Conservation (phyloP, 2,329 filamentous ascomycete species). For the Fonsecaea pedrosoi region DNA sequence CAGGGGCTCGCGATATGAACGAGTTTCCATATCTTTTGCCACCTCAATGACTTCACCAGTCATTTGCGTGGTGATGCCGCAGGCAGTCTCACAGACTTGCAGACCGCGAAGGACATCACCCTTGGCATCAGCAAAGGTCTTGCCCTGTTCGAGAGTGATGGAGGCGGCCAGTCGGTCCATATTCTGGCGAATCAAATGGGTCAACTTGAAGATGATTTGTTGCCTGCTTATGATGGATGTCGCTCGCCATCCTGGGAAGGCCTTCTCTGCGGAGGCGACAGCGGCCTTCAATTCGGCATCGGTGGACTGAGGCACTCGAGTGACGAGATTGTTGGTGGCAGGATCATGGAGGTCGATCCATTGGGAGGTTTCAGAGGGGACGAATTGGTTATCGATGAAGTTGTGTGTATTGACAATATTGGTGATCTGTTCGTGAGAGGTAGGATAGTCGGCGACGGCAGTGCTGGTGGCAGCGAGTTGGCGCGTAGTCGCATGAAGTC, state of each 20-base stretch:
- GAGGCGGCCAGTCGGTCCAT: slow-evolving; percentile 70
- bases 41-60: slow-evolving; percentile 72
- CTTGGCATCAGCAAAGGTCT: slow-evolving; percentile 71
- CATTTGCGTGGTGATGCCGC: slow-evolving; percentile 70
- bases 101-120: slow-evolving; percentile 70
- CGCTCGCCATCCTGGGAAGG: slow-evolving; percentile 66
- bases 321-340: slow-evolving; percentile 71
- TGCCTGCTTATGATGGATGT: slow-evolving; percentile 66
- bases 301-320: slow-evolving; percentile 70
- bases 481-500: slow-evolving; percentile 62
- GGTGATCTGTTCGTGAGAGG: slow-evolving; percentile 63
- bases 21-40: slow-evolving; percentile 73
- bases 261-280: slow-evolving; percentile 67
- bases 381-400: slow-evolving; percentile 70
- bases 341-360: slow-evolving; percentile 72
- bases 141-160: slow-evolving; percentile 72
- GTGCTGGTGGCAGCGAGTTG: slow-evolving; percentile 60
- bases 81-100: slow-evolving; percentile 71
- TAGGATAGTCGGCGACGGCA: slow-evolving; percentile 61
- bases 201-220: slow-evolving; percentile 72
- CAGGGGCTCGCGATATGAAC: slow-evolving; percentile 69
- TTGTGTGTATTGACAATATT: slow-evolving; percentile 65
- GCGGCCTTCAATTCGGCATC: slow-evolving; percentile 67
- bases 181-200: slow-evolving; percentile 66
- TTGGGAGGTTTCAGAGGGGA: slow-evolving; percentile 62